Percentiles rank a stretch among this genome's conserved stretches.
phyloP scores from a whole-genome alignment of 2,329 filamentous ascomycete genomes.

The Phoma sp. region DNA sequence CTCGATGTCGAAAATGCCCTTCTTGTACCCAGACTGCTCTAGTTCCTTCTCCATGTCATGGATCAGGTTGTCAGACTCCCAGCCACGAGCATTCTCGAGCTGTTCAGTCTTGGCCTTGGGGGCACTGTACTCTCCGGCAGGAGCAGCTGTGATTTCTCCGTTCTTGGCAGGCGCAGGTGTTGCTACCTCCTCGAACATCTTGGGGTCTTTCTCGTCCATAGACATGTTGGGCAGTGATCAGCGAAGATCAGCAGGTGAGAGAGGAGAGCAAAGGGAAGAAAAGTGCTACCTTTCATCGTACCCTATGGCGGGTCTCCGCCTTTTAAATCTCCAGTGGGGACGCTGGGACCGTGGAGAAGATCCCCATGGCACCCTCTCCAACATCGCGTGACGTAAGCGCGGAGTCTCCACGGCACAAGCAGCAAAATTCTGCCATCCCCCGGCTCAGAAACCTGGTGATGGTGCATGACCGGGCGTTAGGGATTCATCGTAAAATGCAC shows the following conservation, averaged over 20 bases:
- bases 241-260: conserved; percentile 13
- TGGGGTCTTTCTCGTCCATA: conserved; percentile 38
- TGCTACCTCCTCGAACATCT: conserved; percentile 21
- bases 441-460: conserved; percentile 20
- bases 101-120: conserved; percentile 42
- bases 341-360: conserved; percentile 30
- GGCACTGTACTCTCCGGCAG: conserved; percentile 28
- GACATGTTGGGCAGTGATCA: conserved; percentile 31
- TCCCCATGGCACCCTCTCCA: conserved; percentile 30
- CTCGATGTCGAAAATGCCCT: conserved; percentile 59
- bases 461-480: conserved; percentile 24
- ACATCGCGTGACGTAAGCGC: conserved; percentile 14
- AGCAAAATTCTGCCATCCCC: conserved; percentile 27
- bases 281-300: conserved; percentile 16
- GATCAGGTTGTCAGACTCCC: conserved; percentile 54
- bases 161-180: conserved; percentile 15
- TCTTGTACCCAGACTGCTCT: conserved; percentile 44
- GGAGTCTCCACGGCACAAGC: conserved; percentile 18
- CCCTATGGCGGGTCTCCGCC: conserved; percentile 20
- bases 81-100: conserved; percentile 44
- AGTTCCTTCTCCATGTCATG: conserved; percentile 50
- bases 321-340: conserved; percentile 36
- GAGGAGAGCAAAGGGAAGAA: conserved; percentile 15
- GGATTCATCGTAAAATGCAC: conserved; percentile 19
- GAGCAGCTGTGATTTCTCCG: conserved; percentile 31